Evolutionary conservation across 192 early-diverging fungal genomes (phyloP).

Genomic region (Neocallimastix lanati): DNA sequence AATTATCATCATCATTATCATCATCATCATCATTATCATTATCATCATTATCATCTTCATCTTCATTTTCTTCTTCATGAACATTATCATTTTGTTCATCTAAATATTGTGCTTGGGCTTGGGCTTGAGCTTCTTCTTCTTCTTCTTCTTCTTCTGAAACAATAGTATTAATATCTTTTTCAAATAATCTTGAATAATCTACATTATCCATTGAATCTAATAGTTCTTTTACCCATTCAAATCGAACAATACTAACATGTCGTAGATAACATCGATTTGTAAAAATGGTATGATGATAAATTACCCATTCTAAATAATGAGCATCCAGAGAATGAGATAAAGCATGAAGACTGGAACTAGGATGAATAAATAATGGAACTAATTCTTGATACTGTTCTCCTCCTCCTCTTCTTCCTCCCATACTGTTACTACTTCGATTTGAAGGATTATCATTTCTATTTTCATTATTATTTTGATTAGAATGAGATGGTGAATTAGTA

Average conservation of each 20-base stretch:
- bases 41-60: too few species aligned
- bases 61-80: too few species aligned
- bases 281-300: neutral
- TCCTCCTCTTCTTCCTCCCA: too few species aligned
- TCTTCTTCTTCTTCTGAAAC: neutral
- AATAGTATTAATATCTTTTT: neutral
- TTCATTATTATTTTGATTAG: too few species aligned
- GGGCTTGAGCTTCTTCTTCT: neutral
- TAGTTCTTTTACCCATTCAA: neutral
- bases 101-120: too few species aligned
- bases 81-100: too few species aligned
- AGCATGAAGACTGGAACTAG: neutral
- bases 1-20: too few species aligned
- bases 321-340: neutral
- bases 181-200: neutral
- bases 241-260: neutral
- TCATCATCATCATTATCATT: too few species aligned
- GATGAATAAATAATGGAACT: neutral
- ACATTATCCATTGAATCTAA: neutral
- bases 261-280: neutral
- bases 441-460: too few species aligned
- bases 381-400: neutral
- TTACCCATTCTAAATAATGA: neutral
- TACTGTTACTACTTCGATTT: too few species aligned
- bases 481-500: too few species aligned